Percentiles rank a stretch among this genome's conserved stretches.
Conservation (phyloP, 148 eudicot genomes). For the Euryodendron excelsum region DNA sequence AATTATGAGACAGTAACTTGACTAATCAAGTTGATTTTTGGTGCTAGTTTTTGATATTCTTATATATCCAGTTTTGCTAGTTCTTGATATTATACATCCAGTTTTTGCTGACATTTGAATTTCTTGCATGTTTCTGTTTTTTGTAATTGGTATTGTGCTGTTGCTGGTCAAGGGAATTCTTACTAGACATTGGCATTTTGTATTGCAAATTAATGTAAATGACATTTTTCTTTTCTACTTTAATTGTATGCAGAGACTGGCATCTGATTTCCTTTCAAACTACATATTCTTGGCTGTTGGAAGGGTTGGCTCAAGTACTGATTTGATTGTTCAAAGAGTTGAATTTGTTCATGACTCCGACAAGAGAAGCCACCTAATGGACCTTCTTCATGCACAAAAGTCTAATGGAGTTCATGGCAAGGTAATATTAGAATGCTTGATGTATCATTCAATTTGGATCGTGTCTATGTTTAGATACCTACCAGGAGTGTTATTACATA, state of each 20-base stretch:
- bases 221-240: not conserved
- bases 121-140: no score
- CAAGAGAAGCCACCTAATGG: conserved; percentile 41
- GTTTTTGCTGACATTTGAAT: no score
- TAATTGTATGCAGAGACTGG: conserved; percentile 35
- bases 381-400: conserved; percentile 71
- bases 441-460: not conserved
- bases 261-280: conserved; percentile 40
- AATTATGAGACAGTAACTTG: no score
- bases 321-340: conserved; percentile 38
- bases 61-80: no score
- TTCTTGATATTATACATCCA: no score
- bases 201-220: no score
- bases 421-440: conserved; percentile 32
- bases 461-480: not conserved
- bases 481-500: not conserved
- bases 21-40: no score
- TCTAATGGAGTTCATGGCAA: conserved; percentile 55
- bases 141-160: no score
- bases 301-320: conserved; percentile 40
- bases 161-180: no score
- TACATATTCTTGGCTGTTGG: conserved; percentile 38
- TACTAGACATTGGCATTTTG: no score
- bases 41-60: no score
- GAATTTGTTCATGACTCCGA: conserved; percentile 37